A percentile compares a stretch with the other conserved stretches of the same genome.
Conservation (phyloP, 495 filamentous ascomycete species). For the Aspergillus baeticus region DNA sequence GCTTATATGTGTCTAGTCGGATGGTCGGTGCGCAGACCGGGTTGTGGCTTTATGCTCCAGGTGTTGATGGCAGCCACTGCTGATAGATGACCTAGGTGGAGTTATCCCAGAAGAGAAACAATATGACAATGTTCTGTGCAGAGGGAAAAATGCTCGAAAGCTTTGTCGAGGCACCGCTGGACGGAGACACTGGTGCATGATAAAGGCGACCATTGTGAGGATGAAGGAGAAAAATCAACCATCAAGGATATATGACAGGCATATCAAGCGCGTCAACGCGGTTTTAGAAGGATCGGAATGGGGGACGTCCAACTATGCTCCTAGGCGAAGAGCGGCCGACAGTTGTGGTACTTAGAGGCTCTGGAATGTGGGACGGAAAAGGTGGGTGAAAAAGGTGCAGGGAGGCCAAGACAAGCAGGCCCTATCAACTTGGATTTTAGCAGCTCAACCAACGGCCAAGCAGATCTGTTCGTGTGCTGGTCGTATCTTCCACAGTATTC, state of each 20-base stretch:
- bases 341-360: not conserved
- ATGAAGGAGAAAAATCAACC: not conserved
- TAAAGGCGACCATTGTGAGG: not conserved
- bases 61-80: not conserved
- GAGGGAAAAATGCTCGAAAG: not conserved
- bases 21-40: not conserved
- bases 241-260: conserved; percentile 5
- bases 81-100: not conserved
- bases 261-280: conserved; percentile 21
- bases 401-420: not conserved
- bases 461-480: not conserved
- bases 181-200: not conserved
- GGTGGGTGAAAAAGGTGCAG: not conserved
- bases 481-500: not conserved
- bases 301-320: conserved; percentile 11
- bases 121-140: too few species aligned
- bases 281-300: conserved; percentile 18
- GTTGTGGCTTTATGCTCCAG: conserved; percentile 8
- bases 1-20: not conserved
- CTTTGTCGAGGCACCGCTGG: too few species aligned
- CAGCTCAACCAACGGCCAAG: not conserved
- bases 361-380: conserved; percentile 11
- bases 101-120: not conserved
- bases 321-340: not conserved
- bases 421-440: not conserved